Evolutionary conservation across 805 yeast genomes (phyloP), one percentile per base, ranked within the genome.

Genomic region (Osmozyma mogii): DNA sequence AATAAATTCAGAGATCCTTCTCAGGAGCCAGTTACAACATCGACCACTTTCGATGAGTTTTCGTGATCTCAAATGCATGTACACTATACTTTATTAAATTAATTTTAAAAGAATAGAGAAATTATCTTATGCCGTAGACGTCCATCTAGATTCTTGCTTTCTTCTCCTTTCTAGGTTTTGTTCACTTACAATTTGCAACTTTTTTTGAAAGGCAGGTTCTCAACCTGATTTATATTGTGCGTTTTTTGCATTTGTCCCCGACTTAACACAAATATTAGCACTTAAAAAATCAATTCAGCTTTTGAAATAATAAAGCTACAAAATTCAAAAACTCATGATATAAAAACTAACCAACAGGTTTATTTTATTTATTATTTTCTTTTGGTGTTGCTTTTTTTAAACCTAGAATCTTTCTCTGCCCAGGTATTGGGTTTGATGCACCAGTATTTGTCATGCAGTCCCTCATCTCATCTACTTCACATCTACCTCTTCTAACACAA

Each of bases 11-110:
- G 31, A 15, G 25, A 32, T 34, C 44, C 32, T 41, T 44, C 9
- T 40, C 44, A 29, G 35, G 35, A 32, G 6, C 29, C 32, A 3
- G 36, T 41, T 8, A 26, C 24, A 18, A 34, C 37, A 10, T 27
- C 33, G 4, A 35, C 45, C 11, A 30, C 35, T 10, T 31, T 43
- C 15, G 49, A 44, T 22, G 53, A 50, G 14, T 58, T 58, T 25
- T 7, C 20, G 9, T 18, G 9, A 9, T 7, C 20, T n/a, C n/a
- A n/a, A n/a, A n/a, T n/a, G n/a, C n/a, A n/a, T n/a, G n/a, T n/a
- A n/a, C n/a, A n/a, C n/a, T n/a, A n/a, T n/a, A n/a, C n/a, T 38
- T 56, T 22, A 36, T 34, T 14, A 37, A 40, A 15, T 41, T 54
- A 29, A 49, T 48, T 24, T 6, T 6, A 10, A 13, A 7, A 21